These are phyloP conservation scores for Dacryopinax spathularia DNA, from an alignment of 768 basidiomycete species.

Conservation along the genomic window DNA sequence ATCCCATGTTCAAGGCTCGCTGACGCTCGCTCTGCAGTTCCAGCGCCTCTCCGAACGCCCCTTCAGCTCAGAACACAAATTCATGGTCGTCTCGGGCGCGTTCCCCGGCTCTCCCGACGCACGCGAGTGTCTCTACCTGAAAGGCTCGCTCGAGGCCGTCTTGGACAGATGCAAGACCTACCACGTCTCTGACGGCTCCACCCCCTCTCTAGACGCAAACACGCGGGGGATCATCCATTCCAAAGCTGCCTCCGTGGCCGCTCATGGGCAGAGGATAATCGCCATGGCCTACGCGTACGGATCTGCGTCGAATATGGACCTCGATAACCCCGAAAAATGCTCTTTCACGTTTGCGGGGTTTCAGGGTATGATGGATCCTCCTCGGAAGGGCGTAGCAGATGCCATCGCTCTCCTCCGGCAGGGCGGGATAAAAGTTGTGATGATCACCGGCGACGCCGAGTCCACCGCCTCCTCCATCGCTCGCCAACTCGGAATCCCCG, in stretches of 20 bases:
- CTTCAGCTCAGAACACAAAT: conserved; percentile 89
- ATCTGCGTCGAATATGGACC: conserved; percentile 23
- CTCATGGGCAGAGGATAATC: conserved; percentile 69
- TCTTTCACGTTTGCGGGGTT: conserved; percentile 77
- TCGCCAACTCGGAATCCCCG: conserved; percentile 62
- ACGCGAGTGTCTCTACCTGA: conserved; percentile 76
- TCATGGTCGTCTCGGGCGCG: conserved; percentile 76
- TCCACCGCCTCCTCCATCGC: conserved; percentile 83
- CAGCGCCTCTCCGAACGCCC: conserved; percentile 63
- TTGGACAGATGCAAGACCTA: conserved; percentile 78
- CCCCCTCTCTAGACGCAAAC: conserved; percentile 57
- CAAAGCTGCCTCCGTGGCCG: conserved; percentile 57
- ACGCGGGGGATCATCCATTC: conserved; percentile 52
- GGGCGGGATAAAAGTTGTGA: conserved; percentile 89
- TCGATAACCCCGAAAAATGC: conserved; percentile 4
- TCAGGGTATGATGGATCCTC: conserved; percentile 91
- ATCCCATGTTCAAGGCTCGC: background rate
- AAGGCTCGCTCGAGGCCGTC: conserved; percentile 81
- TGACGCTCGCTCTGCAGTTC: conserved; percentile 49
- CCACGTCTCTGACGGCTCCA: conserved; percentile 79
- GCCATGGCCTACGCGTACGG: conserved; percentile 85
- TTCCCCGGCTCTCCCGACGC: conserved; percentile 31
- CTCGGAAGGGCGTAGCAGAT: conserved; percentile 82
- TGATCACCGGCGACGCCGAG: conserved; percentile 96
- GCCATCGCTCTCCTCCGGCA: conserved; percentile 65